Evolutionary conservation across 495 filamentous ascomycete genomes (phyloP), one percentile per base, ranked within the genome.

Genomic region (Antarctomyces pellizariae): DNA sequence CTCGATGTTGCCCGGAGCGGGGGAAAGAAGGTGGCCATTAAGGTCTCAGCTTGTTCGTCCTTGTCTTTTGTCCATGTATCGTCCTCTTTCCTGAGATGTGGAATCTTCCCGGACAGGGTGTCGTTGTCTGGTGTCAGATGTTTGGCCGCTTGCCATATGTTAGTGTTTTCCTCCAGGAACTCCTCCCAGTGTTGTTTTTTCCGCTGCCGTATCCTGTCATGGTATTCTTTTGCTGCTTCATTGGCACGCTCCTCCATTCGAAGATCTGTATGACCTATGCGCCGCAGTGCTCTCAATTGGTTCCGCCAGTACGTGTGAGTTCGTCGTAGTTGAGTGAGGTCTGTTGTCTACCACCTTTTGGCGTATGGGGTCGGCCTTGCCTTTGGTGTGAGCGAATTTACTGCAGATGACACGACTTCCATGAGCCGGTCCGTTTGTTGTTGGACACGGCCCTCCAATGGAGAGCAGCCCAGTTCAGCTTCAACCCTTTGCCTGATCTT

Each of bases 11-110:
- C 10, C 7, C 10, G 19, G 19, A 21, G 19, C 19, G 12, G 38
- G 29, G 5, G 41, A 36, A 25, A 45, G 42, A 42, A 47, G 41
- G 28, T 5, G 9, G 17, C 5, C 5, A 28, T 7, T 6, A 28
- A 15, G 5, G 5, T 13, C 14, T 21, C 18, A 13, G 11, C 12
- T 27, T 36, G 37, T 21, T 47, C 36, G 11, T 36, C 33, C 22
- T 47, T 22, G 29, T 45, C 34, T 19, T 19, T 22, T 6, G 13
- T 26, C 7, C 7, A 14, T 16, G 7, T 15, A 20, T 6, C 26
- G 7, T 28, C 26, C 12, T 18, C 16, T 9, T 11, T 39, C 28
- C 26, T 36, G 25, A 5, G 14, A 24, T 21, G 30, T 34, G 13
- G 27, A 21, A 33, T 32, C 13, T 20, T 16, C 9, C 9, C 10